A percentile compares a stretch with the other conserved stretches of the same genome.
These are phyloP conservation scores for Trichoderma harzianum DNA, from an alignment of 2,329 filamentous ascomycete species.

Conservation along the genomic window DNA sequence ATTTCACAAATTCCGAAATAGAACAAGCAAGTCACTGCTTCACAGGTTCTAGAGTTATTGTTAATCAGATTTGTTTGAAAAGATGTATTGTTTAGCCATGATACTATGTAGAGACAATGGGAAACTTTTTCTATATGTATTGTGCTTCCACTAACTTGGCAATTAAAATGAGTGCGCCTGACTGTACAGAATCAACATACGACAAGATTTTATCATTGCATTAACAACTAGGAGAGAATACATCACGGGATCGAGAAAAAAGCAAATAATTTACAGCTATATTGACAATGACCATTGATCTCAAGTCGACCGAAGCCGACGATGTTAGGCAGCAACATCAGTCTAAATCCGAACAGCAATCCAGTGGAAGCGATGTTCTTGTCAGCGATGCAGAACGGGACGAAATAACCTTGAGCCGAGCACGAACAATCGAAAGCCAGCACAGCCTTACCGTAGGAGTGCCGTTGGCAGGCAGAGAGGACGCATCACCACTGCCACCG, in stretches of 20 bases:
- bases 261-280: background rate
- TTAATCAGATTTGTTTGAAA: background rate
- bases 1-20: background rate
- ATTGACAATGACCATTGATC: background rate
- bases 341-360: background rate
- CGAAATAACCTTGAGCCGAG: background rate
- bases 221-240: background rate
- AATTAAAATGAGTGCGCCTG: background rate
- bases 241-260: background rate
- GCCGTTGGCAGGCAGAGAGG: background rate
- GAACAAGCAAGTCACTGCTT: background rate
- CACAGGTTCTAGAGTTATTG: background rate
- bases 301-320: background rate
- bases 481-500: background rate
- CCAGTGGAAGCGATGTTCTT: background rate
- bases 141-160: background rate
- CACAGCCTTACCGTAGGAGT: background rate
- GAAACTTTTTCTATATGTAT: background rate
- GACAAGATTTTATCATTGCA: background rate
- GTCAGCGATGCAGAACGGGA: background rate
- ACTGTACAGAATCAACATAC: background rate
- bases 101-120: background rate
- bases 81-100: background rate
- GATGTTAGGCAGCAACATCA: background rate
- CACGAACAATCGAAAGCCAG: background rate